These are phyloP conservation scores for Peronospora farinosa DNA, from an alignment of 352 stramenopile genomes.

Conservation along the genomic window DNA sequence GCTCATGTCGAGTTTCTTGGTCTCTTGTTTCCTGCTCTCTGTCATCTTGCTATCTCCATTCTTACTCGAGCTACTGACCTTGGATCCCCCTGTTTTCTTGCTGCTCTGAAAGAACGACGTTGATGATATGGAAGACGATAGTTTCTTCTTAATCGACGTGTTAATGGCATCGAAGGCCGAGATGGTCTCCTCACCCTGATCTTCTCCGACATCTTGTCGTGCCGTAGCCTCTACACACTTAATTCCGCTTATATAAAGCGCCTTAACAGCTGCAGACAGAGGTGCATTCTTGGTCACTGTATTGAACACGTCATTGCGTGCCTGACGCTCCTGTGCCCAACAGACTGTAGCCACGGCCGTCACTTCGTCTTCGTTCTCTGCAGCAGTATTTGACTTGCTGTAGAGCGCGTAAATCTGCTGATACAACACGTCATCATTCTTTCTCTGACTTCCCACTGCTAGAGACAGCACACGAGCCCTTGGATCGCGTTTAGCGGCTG, in stretches of 20 bases:
- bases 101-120: conserved; percentile 39
- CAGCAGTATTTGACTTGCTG: conserved; percentile 15
- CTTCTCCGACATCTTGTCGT: conserved; percentile 42
- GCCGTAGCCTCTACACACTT: conserved; percentile 45
- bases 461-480: conserved; percentile 45
- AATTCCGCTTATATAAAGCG: conserved; percentile 51
- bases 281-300: conserved; percentile 33
- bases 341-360: conserved; percentile 32
- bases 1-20: conserved; percentile 49
- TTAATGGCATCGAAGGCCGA: conserved; percentile 57
- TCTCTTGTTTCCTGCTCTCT: conserved; percentile 20
- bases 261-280: conserved; percentile 36
- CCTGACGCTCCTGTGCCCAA: conserved; percentile 55
- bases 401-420: conserved; percentile 57
- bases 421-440: conserved; percentile 19
- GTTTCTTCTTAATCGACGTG: conserved; percentile 26
- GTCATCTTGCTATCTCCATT: conserved; percentile 15
- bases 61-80: conserved; percentile 18
- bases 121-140: not conserved
- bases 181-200: conserved; percentile 57
- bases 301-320: conserved; percentile 53
- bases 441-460: not conserved
- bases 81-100: conserved; percentile 14
- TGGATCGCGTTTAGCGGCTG: conserved; percentile 29
- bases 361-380: conserved; percentile 8